Evolutionary conservation across 306 rosid species (phyloP).

Genomic region (Rosa lucieae): DNA sequence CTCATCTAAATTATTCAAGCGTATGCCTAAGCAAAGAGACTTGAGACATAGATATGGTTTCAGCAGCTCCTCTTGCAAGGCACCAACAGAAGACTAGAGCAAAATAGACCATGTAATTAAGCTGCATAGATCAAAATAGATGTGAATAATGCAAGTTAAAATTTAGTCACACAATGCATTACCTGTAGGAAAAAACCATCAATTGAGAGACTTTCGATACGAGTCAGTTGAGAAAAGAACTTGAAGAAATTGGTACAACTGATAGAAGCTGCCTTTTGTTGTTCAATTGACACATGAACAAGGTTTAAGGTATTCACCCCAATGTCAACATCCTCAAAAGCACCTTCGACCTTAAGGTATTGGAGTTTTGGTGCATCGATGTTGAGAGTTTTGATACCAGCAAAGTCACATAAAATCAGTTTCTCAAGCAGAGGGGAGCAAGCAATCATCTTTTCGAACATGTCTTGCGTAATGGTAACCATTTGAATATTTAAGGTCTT

Average conservation of each 20-base stretch:
- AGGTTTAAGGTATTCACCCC: conserved; percentile 40
- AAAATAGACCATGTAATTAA: neutral
- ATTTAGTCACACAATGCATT: neutral
- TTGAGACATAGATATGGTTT: conserved; percentile 37
- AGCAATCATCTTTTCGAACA: too few species aligned
- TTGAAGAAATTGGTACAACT: conserved; percentile 38
- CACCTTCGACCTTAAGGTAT: conserved; percentile 32
- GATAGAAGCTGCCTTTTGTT: conserved; percentile 29
- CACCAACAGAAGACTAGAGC: conserved; percentile 49
- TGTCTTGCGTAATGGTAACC: too few species aligned
- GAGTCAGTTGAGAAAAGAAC: conserved; percentile 45
- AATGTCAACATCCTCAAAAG: conserved; percentile 44
- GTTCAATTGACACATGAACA: conserved; percentile 31
- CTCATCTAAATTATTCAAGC: conserved; percentile 47
- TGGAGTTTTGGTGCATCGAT: too few species aligned
- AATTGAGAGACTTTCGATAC: conserved; percentile 40
- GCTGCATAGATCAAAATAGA: neutral
- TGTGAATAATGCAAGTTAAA: neutral
- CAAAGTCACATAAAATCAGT: too few species aligned
- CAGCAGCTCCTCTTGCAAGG: conserved; percentile 41
- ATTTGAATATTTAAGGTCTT: too few species aligned
- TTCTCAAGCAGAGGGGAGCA: too few species aligned
- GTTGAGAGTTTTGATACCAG: too few species aligned
- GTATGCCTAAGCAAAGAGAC: conserved; percentile 46
- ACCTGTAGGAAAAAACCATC: conserved; percentile 54